Conservation (phyloP, 2,329 filamentous ascomycete species). For the Ophiostoma piceae region DNA sequence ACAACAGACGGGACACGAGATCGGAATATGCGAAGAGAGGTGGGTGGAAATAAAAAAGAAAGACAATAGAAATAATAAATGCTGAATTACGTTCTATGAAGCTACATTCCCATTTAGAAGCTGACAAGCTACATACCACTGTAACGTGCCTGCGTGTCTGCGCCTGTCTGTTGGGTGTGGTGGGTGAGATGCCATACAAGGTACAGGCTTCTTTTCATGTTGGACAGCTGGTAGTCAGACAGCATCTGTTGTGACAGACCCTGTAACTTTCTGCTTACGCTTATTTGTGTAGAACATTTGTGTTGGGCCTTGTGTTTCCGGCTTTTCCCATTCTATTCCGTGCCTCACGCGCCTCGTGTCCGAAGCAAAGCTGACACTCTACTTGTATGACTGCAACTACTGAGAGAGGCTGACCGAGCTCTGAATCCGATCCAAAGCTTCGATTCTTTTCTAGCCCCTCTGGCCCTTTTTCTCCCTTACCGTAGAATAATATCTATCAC, state of each 20-base stretch:
- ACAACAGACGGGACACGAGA: constrained; percentile 2
- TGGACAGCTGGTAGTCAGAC: not conserved
- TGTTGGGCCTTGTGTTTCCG: not conserved
- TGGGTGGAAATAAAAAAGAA: not conserved
- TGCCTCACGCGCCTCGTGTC: constrained; percentile 8
- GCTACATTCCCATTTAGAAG: not conserved
- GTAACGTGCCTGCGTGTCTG: constrained; percentile 6
- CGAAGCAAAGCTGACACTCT: constrained; percentile 8
- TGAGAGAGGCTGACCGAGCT: not conserved
- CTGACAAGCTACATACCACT: not conserved
- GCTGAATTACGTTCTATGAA: not conserved
- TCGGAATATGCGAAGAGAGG: not conserved
- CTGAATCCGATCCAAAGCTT: not conserved
- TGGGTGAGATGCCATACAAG: not conserved
- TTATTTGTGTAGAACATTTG: not conserved
- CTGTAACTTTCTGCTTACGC: not conserved
- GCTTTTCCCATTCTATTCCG: not conserved
- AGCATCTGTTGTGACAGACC: not conserved
- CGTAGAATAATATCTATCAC: not conserved
- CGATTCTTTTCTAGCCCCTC: not conserved
- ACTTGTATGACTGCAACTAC: not conserved
- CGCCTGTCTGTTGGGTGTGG: not conserved
- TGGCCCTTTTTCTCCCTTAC: not conserved
- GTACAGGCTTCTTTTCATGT: not conserved
- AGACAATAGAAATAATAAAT: not conserved